Percentiles rank a stretch among this genome's conserved stretches.
These are phyloP conservation scores for Aspergillus baeticus DNA, from an alignment of 495 filamentous ascomycete species.

Conservation along the genomic window DNA sequence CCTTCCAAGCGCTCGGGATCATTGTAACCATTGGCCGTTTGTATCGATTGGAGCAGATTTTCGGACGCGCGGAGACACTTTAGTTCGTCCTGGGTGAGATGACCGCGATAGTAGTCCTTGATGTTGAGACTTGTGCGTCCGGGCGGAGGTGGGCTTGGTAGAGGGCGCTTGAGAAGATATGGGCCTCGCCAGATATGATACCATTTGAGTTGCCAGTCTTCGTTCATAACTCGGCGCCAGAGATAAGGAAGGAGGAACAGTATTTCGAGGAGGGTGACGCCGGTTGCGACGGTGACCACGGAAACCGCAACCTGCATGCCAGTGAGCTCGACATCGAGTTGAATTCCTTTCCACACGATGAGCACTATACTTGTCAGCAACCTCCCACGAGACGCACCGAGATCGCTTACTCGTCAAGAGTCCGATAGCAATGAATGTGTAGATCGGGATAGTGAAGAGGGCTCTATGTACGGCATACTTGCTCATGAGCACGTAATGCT, in stretches of 20 bases:
- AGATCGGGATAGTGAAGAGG: conserved; percentile 8
- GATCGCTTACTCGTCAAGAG: conserved; percentile 1
- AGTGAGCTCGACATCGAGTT: not conserved
- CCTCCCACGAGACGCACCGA: not conserved
- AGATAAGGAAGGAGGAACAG: conserved; percentile 13
- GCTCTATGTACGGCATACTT: conserved; percentile 4
- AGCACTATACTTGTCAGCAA: conserved; percentile 5
- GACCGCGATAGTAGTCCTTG: conserved; percentile 13
- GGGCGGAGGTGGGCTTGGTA: conserved; percentile 2
- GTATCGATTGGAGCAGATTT: conserved; percentile 5
- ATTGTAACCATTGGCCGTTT: conserved; percentile 2
- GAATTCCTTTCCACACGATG: conserved; percentile 12
- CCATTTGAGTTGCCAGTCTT: conserved; percentile 13
- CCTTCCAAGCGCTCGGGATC: conserved; percentile 1
- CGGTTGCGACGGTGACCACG: conserved; percentile 6
- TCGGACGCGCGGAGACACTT: conserved; percentile 12
- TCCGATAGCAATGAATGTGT: conserved; percentile 3
- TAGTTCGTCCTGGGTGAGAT: conserved; percentile 7
- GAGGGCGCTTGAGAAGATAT: not conserved
- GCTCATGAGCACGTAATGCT: not conserved
- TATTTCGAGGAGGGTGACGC: conserved; percentile 6
- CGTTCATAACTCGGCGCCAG: conserved; percentile 12
- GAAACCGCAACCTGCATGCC: conserved; percentile 1
- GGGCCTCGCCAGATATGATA: conserved; percentile 8
- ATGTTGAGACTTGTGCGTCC: conserved; percentile 5